phyloP scores from a whole-genome alignment of 257 asterid genomes.

The Ehretia macrophylla region DNA sequence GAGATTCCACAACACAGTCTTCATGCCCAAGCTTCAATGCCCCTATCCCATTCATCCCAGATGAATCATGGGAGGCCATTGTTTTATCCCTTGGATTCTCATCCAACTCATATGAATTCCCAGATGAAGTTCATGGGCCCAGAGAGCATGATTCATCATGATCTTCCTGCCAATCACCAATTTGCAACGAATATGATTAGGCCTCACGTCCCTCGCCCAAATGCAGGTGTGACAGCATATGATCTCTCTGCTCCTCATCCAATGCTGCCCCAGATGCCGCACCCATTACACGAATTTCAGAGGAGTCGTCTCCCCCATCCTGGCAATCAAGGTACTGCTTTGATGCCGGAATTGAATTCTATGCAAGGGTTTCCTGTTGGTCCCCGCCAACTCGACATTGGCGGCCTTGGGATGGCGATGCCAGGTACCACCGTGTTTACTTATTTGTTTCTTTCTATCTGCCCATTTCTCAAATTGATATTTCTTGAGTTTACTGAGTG shows the following conservation, averaged over 20 bases:
- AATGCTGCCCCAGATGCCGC: conserved; percentile 61
- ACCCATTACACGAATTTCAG: conserved; percentile 37
- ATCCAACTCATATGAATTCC: conserved; percentile 44
- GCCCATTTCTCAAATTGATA: neutral
- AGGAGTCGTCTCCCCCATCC: conserved; percentile 48
- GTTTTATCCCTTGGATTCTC: conserved; percentile 53
- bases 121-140: conserved; percentile 55
- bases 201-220: conserved; percentile 58
- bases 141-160: conserved; percentile 39
- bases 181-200: conserved; percentile 39
- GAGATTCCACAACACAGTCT: conserved; percentile 33
- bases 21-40: conserved; percentile 51
- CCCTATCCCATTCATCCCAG: conserved; percentile 49
- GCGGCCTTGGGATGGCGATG: conserved; percentile 46
- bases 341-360: conserved; percentile 51
- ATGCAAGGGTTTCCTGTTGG: conserved; percentile 59
- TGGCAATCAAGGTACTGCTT: conserved; percentile 46
- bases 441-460: neutral
- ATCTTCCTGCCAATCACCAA: conserved; percentile 46
- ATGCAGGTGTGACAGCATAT: conserved; percentile 49
- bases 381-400: conserved; percentile 42
- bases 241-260: conserved; percentile 55
- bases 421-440: conserved; percentile 38
- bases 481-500: neutral
- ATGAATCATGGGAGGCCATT: conserved; percentile 50